phyloP scores from a whole-genome alignment of 2,329 filamentous ascomycete genomes.

The Didymosphaeria variabile region DNA sequence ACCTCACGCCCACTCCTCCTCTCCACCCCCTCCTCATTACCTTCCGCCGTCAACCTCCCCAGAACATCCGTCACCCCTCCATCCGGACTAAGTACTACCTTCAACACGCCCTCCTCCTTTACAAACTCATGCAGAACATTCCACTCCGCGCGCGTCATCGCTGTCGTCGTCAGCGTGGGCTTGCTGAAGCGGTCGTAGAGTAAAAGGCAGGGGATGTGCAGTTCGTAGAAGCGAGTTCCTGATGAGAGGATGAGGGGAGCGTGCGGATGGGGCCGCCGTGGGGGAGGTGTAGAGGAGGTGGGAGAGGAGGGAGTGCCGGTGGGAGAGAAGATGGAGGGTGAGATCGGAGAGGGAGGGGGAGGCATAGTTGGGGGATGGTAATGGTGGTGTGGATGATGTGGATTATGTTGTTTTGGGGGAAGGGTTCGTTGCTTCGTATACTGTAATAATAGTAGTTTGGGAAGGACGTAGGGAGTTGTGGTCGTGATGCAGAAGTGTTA shows the following conservation, averaged over 20 bases:
- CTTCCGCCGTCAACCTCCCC: conserved; percentile 1
- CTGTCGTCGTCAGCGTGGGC: neutral
- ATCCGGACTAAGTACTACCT: conserved; percentile 8
- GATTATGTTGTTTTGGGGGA: too few relatives aligned
- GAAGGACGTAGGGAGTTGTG: neutral
- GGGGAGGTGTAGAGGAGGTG: neutral
- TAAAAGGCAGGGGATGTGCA: conserved; percentile 3
- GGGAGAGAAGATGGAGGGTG: neutral
- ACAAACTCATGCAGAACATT: neutral
- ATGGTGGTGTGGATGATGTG: too few relatives aligned
- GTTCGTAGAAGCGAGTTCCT: neutral
- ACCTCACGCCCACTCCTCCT: conserved; percentile 2
- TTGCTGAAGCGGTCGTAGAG: conserved; percentile 4
- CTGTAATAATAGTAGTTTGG: neutral
- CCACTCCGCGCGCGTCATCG: conserved; percentile 9
- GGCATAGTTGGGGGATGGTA: neutral
- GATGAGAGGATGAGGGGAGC: neutral
- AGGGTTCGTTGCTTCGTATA: neutral
- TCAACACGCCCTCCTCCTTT: conserved; percentile 10
- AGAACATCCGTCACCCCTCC: conserved; percentile 2
- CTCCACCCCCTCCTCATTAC: neutral
- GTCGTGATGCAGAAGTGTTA: neutral
- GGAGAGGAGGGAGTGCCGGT: conserved; percentile 1
- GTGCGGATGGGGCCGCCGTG: neutral
- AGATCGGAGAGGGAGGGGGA: neutral